Evolutionary conservation across 1,284 basidiomycete genomes (phyloP).

Genomic region (Moesziomyces aphidis): DNA sequence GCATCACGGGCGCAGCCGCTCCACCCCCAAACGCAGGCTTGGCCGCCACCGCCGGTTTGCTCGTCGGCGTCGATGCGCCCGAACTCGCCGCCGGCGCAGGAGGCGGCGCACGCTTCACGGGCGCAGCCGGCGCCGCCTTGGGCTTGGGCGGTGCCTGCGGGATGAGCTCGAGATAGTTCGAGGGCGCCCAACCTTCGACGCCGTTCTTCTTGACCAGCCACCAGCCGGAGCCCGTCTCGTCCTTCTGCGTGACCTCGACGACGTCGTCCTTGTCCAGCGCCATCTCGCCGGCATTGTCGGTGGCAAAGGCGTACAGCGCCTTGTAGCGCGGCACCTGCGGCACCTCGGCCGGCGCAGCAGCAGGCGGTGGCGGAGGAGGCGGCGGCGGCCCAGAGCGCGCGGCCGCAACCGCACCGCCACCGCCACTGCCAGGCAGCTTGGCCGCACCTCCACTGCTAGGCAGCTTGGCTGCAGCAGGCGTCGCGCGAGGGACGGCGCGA

Average conservation of each 20-base stretch:
- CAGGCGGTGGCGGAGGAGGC: slow-evolving; percentile 71
- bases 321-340: slow-evolving; percentile 82
- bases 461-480: slow-evolving; percentile 32
- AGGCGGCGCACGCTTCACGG: slow-evolving; percentile 67
- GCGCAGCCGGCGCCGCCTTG: slow-evolving; percentile 54
- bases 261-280: slow-evolving; percentile 87
- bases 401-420: slow-evolving; percentile 57
- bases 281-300: slow-evolving; percentile 88
- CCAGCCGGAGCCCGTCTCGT: slow-evolving; percentile 76
- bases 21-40: slow-evolving; percentile 46
- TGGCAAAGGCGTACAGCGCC: slow-evolving; percentile 77
- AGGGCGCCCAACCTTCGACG: slow-evolving; percentile 92
- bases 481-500: slow-evolving; percentile 41
- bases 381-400: slow-evolving; percentile 35
- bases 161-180: slow-evolving; percentile 80
- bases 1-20: slow-evolving; percentile 73
- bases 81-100: slow-evolving; percentile 66
- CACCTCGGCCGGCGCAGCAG: slow-evolving; percentile 65
- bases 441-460: slow-evolving; percentile 36
- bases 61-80: slow-evolving; percentile 32
- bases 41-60: slow-evolving; percentile 28
- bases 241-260: slow-evolving; percentile 92
- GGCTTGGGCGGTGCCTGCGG: slow-evolving; percentile 75
- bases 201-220: slow-evolving; percentile 92
- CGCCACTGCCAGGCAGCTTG: slow-evolving; percentile 43